These are phyloP conservation scores for Abortiporus biennis DNA, from an alignment of 1,284 basidiomycete species.

Conservation along the genomic window DNA sequence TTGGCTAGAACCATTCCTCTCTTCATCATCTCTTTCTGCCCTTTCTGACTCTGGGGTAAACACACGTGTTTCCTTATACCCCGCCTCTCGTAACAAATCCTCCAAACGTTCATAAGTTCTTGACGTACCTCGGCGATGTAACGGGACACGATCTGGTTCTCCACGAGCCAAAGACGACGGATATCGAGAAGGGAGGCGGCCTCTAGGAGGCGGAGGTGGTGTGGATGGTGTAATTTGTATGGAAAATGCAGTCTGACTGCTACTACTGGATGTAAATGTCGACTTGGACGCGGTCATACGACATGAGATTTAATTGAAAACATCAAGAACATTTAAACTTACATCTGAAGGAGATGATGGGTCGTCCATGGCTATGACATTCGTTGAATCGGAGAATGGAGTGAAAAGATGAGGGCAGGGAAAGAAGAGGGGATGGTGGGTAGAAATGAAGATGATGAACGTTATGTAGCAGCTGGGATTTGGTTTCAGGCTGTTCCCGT, in stretches of 20 bases:
- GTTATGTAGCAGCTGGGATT: no score
- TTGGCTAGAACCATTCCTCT: slow-evolving; percentile 15
- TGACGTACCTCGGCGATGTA: slow-evolving; percentile 72
- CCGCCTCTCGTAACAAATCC: slow-evolving; percentile 77
- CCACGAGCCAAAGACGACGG: slow-evolving; percentile 39
- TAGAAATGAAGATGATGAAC: no score
- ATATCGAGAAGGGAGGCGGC: slow-evolving; percentile 36
- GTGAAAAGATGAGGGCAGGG: no score
- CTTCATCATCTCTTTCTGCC: slow-evolving; percentile 24
- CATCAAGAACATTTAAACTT: no score
- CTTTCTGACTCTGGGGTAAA: slow-evolving; percentile 79
- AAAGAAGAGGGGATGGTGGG: no score
- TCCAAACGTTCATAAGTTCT: slow-evolving; percentile 76
- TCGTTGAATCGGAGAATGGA: no score
- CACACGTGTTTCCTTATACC: slow-evolving; percentile 85
- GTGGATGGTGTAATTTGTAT: slow-evolving; percentile 3
- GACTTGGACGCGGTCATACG: no score
- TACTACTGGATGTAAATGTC: not conserved
- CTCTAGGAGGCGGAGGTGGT: slow-evolving; percentile 24
- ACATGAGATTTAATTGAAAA: no score
- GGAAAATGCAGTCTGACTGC: not conserved
- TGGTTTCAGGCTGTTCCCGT: no score
- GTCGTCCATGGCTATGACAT: no score
- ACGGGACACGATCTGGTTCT: slow-evolving; percentile 47
- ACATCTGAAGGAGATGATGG: no score